These are phyloP conservation scores for Cronartium quercuum DNA, from an alignment of 1,284 basidiomycete species.

Conservation along the genomic window DNA sequence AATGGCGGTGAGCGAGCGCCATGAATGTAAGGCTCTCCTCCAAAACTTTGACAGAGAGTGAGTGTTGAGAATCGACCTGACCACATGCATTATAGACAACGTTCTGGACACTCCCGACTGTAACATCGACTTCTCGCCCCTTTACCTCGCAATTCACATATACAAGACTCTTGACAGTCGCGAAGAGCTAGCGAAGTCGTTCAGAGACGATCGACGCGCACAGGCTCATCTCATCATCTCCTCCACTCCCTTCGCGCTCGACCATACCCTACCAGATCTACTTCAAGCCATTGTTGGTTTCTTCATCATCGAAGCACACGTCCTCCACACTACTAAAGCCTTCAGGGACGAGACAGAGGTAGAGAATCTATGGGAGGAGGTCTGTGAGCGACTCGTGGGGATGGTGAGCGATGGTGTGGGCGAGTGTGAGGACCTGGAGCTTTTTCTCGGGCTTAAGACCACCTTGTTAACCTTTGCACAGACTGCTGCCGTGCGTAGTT, in stretches of 20 bases:
- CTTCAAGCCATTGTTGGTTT: slow-evolving; percentile 96
- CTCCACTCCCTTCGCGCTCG: slow-evolving; percentile 55
- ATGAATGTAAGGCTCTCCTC: slow-evolving; percentile 65
- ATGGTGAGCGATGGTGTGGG: slow-evolving; percentile 69
- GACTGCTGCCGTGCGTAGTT: slow-evolving; percentile 69
- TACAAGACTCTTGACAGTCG: slow-evolving; percentile 84
- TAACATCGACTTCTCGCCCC: slow-evolving; percentile 82
- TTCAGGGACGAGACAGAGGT: slow-evolving; percentile 75
- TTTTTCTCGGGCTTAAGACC: slow-evolving; percentile 77
- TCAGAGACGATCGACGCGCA: slow-evolving; percentile 90
- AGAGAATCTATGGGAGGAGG: slow-evolving; percentile 90
- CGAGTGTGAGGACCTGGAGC: slow-evolving; percentile 71
- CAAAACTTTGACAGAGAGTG: too few species aligned
- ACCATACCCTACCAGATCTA: slow-evolving; percentile 54
- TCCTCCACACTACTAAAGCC: slow-evolving; percentile 69
- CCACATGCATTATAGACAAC: slow-evolving; percentile 59
- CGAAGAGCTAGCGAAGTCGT: slow-evolving; percentile 80
- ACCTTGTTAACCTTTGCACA: slow-evolving; percentile 79
- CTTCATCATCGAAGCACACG: slow-evolving; percentile 93
- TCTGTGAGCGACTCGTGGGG: slow-evolving; percentile 69
- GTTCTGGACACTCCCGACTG: slow-evolving; percentile 84
- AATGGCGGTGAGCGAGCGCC: slow-evolving; percentile 84
- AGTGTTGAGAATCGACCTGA: not conserved
- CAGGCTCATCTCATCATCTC: slow-evolving; percentile 95
- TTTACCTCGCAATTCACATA: slow-evolving; percentile 97